Evolutionary conservation across 140 eudicot genomes (phyloP), one percentile per base, ranked within the genome.

Genomic region (Stevia rebaudiana): DNA sequence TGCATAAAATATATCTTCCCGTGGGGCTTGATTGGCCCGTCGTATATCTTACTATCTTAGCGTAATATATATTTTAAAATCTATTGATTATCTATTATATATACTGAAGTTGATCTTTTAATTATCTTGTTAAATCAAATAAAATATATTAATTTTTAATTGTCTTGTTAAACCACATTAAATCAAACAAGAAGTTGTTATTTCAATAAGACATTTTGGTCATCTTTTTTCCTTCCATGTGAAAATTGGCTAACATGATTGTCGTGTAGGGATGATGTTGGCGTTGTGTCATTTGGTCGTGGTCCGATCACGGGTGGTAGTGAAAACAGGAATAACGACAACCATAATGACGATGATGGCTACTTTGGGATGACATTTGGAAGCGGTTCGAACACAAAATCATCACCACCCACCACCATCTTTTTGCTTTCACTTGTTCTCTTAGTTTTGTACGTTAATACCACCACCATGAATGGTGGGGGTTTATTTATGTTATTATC

Each of bases 291-390:
- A 36, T 57, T 44, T 58, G 83, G 85, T 33, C 65, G 69, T 31
- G 87, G 77, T 50, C 66, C 82, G 21, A 63, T 81, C 54, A 70
- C 83, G 11, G 72, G 70, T 44, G 75, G 69, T 36, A 75, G 72
- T 24, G 58, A 23, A 37, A 64, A 58, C 42, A 68, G 75, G 40
- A 65, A 51, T 59, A 63, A 33, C 28, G 80, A 33, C 6, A 54
- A 43, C 15, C 11, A 30, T 37, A 57, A 74, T 23, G 44, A 81
- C 5, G 78, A 72, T 25, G 83, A 69, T 8, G 83, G 72, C 57
- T 77, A 42, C 49, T 82, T 81, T 0, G 89, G 83, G 12, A 58
- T 73, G 71, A 55, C 56, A 61, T 84, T 82, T 41, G 94, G 80
- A 51, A 70, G 80, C 58, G 85, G 83, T 25, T 76, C 80, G 1